Evolutionary conservation across 306 rosid genomes (phyloP).

Genomic region (Rosa rugosa): DNA sequence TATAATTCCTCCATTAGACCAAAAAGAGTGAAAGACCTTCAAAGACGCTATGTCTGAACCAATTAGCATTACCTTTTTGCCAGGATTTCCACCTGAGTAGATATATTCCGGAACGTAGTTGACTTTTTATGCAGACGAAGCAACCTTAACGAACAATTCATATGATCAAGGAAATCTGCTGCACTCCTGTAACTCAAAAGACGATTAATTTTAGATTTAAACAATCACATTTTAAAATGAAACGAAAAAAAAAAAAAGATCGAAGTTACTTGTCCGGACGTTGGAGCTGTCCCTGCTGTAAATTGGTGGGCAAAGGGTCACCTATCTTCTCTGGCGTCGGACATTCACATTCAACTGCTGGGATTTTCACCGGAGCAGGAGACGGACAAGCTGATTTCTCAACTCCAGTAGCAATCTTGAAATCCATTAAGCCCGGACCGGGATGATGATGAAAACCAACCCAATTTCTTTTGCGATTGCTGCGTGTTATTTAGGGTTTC

Average conservation of each 20-base stretch:
- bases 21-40: no score
- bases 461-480: background rate
- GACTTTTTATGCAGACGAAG: slow-evolving; percentile 44
- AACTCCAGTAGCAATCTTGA: background rate
- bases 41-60: no score
- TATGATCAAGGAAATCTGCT: slow-evolving; percentile 43
- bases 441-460: background rate
- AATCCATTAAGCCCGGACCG: background rate
- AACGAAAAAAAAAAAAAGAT: background rate
- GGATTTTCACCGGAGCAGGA: background rate
- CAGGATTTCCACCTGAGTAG: slow-evolving; percentile 53
- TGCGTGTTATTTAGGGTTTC: background rate
- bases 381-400: slow-evolving; percentile 23
- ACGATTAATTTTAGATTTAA: background rate
- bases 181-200: slow-evolving; percentile 30
- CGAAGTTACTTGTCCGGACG: slow-evolving; percentile 45
- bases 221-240: background rate
- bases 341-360: slow-evolving; percentile 19
- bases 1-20: no score
- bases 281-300: slow-evolving; percentile 22
- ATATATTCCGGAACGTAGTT: slow-evolving; percentile 53
- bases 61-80: slow-evolving; percentile 39
- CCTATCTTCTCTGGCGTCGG: slow-evolving; percentile 57
- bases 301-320: slow-evolving; percentile 32
- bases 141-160: slow-evolving; percentile 59